Evolutionary conservation across 805 yeast genomes (phyloP), one percentile per base, ranked within the genome.

Genomic region (Dipodascopsis uninucleata): DNA sequence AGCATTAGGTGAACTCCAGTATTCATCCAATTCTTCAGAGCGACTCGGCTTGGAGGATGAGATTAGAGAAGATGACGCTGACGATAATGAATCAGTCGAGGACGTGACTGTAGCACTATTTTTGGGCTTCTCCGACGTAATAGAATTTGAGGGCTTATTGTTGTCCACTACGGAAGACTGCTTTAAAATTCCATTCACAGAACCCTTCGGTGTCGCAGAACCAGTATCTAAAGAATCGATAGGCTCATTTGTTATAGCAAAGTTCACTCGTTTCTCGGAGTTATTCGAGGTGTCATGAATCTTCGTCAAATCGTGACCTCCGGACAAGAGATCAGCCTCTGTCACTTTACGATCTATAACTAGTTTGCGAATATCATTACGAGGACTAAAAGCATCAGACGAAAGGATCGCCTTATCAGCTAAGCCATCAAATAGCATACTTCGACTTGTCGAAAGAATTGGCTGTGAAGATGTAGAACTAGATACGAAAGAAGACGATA

Each of bases 1-100:
- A 29, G 82, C 59, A 2, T 87, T 71, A 14, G 98, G 98, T 4
- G 85, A 77, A 42, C 81, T 82, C 85, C 93, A 93, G 66, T 89
- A 93, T 4, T 89, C 96, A 38, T 83, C 77, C n/a, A n/a, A n/a
- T 10, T 79, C 80, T 40, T 82, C 77, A 23, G 71, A 20, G 22
- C 34, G 28, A 34, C 29, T 16, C 7, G 28, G 9, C 6, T 12
- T 16, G 12, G 37, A 12, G 9, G 12, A 9, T 9, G 35, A 31
- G 17, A 16, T 31, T 8, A 8, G 7, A 16, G 37, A 34, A 5
- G 6, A 7, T 6, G 29, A n/a, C 8, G 28, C 37, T 5, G 26
- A 6, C 7, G 37, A 12, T n/a, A n/a, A n/a, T n/a, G 43, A 5
- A 12, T 26, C 32, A 5, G 37, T 6, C n/a, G 41, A 4, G n/a